A percentile compares a stretch with the other conserved stretches of the same genome.
phyloP scores from a whole-genome alignment of 148 eudicot genomes.

The Chenopodium suecicum region DNA sequence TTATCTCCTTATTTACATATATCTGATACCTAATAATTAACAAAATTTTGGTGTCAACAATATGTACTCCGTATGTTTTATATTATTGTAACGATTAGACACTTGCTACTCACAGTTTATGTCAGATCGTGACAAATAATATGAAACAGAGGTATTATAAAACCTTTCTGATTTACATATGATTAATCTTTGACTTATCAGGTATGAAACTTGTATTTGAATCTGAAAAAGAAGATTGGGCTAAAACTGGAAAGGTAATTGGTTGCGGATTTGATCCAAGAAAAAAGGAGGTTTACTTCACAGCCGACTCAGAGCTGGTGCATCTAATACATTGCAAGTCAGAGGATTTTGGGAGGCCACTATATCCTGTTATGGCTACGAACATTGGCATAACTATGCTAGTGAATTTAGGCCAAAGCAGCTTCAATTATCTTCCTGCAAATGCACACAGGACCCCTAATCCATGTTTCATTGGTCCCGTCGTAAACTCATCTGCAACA shows the following conservation, averaged over 20 bases:
- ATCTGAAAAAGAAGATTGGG: constrained; percentile 64
- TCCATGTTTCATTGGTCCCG: constrained; percentile 69
- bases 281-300: constrained; percentile 70
- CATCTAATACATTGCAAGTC: constrained; percentile 67
- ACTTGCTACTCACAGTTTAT: too few relatives aligned
- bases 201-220: constrained; percentile 60
- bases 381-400: constrained; percentile 44
- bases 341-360: constrained; percentile 63
- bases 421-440: constrained; percentile 54
- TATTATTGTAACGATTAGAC: too few relatives aligned
- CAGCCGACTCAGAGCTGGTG: constrained; percentile 62
- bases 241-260: constrained; percentile 46
- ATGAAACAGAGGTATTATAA: too few relatives aligned
- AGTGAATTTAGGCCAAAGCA: constrained; percentile 78
- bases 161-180: background rate
- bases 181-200: constrained; percentile 11
- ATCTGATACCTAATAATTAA: too few relatives aligned
- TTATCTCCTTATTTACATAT: too few relatives aligned
- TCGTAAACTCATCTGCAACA: constrained; percentile 31
- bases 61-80: too few relatives aligned
- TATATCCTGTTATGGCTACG: constrained; percentile 73
- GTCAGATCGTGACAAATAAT: too few relatives aligned
- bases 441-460: constrained; percentile 65
- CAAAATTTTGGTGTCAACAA: too few relatives aligned
- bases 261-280: constrained; percentile 86